These are phyloP conservation scores for Zasmidium angulare DNA, from an alignment of 2,329 filamentous ascomycete species.

Conservation along the genomic window DNA sequence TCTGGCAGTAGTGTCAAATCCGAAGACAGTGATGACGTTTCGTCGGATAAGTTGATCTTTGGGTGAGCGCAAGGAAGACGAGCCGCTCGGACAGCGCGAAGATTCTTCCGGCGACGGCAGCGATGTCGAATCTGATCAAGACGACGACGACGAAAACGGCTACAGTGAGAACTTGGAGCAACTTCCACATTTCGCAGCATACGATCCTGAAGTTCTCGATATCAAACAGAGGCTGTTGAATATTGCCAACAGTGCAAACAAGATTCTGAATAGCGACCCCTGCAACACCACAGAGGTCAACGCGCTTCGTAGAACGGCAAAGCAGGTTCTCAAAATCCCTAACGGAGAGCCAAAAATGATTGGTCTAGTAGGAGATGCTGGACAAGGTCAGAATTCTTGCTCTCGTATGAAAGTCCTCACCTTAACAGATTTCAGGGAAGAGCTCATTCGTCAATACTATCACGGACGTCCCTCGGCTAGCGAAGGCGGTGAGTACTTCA, in stretches of 20 bases:
- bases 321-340: not conserved
- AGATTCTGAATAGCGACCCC: not conserved
- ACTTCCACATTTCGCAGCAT: conserved; percentile 9
- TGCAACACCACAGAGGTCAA: not conserved
- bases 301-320: not conserved
- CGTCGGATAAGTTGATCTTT: not conserved
- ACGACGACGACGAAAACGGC: not conserved
- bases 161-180: conserved; percentile 10
- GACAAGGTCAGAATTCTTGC: not conserved
- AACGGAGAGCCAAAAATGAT: conserved; percentile 8
- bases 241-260: conserved; percentile 1
- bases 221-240: not conserved
- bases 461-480: conserved; percentile 17
- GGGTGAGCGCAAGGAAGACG: not conserved
- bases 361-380: conserved; percentile 19
- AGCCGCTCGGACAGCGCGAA: too few species aligned
- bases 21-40: not conserved
- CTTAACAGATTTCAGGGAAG: conserved; percentile 18
- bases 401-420: too few species aligned
- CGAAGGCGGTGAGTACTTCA: conserved; percentile 13
- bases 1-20: too few species aligned
- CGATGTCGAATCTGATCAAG: not conserved
- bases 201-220: conserved; percentile 8
- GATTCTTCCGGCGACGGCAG: not conserved
- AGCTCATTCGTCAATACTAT: conserved; percentile 28